phyloP scores from a whole-genome alignment of 495 filamentous ascomycete species.

The Pyronema omphalodes region DNA sequence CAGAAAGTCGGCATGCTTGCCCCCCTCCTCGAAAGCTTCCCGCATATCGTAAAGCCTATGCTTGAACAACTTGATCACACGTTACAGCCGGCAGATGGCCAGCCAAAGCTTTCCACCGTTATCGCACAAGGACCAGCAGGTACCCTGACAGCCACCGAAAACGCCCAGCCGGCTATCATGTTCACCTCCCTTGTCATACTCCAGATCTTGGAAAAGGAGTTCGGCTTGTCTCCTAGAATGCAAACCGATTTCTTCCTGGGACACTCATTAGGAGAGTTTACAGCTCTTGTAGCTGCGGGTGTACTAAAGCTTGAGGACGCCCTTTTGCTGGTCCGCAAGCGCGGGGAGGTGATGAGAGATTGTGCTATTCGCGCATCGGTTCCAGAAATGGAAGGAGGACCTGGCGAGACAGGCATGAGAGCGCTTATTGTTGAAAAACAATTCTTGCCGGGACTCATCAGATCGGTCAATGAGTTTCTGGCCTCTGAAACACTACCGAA shows the following conservation, averaged over 20 bases:
- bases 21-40: slow-evolving; percentile 71
- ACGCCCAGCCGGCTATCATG: slow-evolving; percentile 93
- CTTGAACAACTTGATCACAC: slow-evolving; percentile 69
- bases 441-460: slow-evolving; percentile 47
- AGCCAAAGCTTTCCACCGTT: slow-evolving; percentile 44
- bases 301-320: slow-evolving; percentile 63
- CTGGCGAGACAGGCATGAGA: slow-evolving; percentile 80
- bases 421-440: slow-evolving; percentile 71
- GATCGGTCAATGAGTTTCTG: slow-evolving; percentile 62
- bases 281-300: slow-evolving; percentile 67
- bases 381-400: slow-evolving; percentile 28
- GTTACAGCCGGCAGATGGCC: slow-evolving; percentile 40
- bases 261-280: slow-evolving; percentile 90
- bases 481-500: slow-evolving; percentile 43
- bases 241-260: slow-evolving; percentile 57
- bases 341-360: slow-evolving; percentile 70
- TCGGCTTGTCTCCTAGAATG: slow-evolving; percentile 27
- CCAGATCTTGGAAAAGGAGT: slow-evolving; percentile 70
- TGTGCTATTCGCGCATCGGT: slow-evolving; percentile 43
- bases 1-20: slow-evolving; percentile 83
- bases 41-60: slow-evolving; percentile 47
- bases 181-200: slow-evolving; percentile 80
- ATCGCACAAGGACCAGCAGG: slow-evolving; percentile 64
- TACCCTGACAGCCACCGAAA: slow-evolving; percentile 58
- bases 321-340: slow-evolving; percentile 52